A percentile compares a stretch with the other conserved stretches of the same genome.
Evolutionary conservation across 768 basidiomycete genomes (phyloP).

Genomic region (Ephemerocybe angulata): DNA sequence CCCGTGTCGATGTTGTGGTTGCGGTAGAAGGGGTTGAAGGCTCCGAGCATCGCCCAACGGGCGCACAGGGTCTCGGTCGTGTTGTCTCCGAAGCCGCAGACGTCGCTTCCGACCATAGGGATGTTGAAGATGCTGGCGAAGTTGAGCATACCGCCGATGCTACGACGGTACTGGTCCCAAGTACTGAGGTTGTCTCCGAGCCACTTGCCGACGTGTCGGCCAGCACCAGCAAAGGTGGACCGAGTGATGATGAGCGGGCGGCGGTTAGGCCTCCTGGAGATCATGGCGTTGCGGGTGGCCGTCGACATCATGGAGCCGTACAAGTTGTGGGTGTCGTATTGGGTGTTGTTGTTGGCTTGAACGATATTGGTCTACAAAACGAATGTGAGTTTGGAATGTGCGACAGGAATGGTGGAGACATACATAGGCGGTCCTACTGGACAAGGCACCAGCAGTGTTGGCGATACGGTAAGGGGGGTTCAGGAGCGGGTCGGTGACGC

Average conservation of each 20-base stretch:
- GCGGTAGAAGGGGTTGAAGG: constrained; percentile 78
- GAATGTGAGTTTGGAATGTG: background rate
- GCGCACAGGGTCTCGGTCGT: constrained; percentile 69
- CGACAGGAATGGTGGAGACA: constrained; percentile 14
- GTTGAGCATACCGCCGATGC: constrained; percentile 64
- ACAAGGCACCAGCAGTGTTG: constrained; percentile 52
- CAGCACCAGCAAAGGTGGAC: constrained; percentile 70
- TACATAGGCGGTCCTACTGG: constrained; percentile 53
- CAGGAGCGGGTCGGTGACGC: constrained; percentile 33
- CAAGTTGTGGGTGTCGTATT: constrained; percentile 64
- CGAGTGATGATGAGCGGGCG: constrained; percentile 68
- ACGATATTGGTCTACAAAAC: constrained; percentile 36
- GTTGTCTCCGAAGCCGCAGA: constrained; percentile 61
- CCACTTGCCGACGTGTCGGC: constrained; percentile 69
- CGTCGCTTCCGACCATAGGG: constrained; percentile 77
- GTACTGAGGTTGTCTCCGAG: constrained; percentile 61
- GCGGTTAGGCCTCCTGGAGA: constrained; percentile 55
- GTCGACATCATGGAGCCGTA: constrained; percentile 73
- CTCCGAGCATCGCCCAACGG: constrained; percentile 74
- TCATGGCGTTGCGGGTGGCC: constrained; percentile 57
- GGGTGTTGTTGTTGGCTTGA: constrained; percentile 55
- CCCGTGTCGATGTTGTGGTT: constrained; percentile 57
- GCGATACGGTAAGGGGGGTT: constrained; percentile 58
- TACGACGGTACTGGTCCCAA: constrained; percentile 57
- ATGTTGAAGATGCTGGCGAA: constrained; percentile 63